Base-by-base conservation (phyloP, 2,329 filamentous ascomycete species). In the Ramularia endophylla region DNA sequence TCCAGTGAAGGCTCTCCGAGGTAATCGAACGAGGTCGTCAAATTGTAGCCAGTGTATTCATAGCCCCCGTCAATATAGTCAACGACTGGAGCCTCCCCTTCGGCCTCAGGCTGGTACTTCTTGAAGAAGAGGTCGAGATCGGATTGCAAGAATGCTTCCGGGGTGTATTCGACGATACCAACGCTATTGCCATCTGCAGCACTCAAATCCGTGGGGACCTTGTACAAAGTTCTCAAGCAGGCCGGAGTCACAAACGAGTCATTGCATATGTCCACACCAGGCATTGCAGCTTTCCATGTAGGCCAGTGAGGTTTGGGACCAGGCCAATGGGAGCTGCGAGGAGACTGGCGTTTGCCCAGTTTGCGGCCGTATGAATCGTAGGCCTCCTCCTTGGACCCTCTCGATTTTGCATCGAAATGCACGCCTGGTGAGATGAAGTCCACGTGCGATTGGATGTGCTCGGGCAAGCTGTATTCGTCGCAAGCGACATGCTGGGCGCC, bases 361-460 rank as follows among this genome's bases (percentile, higher is more conserved):
- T n/a, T n/a, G n/a, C n/a, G n/a, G n/a, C n/a, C n/a, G n/a, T n/a
- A n/a, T n/a, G n/a, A n/a, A n/a, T n/a, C n/a, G n/a, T n/a, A n/a
- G n/a, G n/a, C n/a, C n/a, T n/a, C n/a, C n/a, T n/a, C n/a, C n/a
- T n/a, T n/a, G n/a, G n/a, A n/a, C n/a, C n/a, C n/a, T n/a, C n/a
- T n/a, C n/a, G n/a, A n/a, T n/a, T n/a, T n/a, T n/a, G n/a, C n/a
- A n/a, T n/a, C n/a, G 17, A 77, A 62, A 44, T 70, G 71, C 45
- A 75, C 69, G 6, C 73, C 74, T 0, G 74, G 74, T 0, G 68
- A 76, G 27, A 78, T 68, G 53, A 74, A 77, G 59, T 78, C 74
- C 33, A 77, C 64, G 43, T 77, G 72, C 6, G 62, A 47, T 17
- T 62, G 64, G 12, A 77, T 53, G 29, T 67, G 54, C 16, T 62